Conservation (phyloP, 768 basidiomycete species). For the Xerocomellus intermedius region DNA sequence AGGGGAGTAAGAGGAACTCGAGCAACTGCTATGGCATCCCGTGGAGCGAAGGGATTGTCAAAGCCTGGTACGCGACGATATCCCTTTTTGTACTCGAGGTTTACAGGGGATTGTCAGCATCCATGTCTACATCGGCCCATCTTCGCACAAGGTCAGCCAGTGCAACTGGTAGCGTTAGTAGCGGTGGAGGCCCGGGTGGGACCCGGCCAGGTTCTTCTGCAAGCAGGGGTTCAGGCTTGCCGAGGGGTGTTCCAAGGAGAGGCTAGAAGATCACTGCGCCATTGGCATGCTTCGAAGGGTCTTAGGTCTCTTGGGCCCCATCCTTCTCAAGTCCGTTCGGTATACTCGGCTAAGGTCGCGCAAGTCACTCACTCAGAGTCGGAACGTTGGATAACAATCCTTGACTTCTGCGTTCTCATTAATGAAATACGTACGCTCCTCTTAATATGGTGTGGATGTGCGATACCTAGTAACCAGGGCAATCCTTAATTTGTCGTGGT, state of each 20-base stretch:
- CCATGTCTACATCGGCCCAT: slow-evolving; percentile 12
- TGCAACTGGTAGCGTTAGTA: slow-evolving; percentile 24
- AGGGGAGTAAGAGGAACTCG: slow-evolving; percentile 73
- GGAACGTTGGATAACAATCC: neutral
- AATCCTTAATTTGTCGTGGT: neutral
- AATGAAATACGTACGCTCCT: slow-evolving; percentile 5
- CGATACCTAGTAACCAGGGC: neutral
- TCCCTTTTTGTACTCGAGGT: neutral
- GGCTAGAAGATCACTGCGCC: slow-evolving; percentile 10
- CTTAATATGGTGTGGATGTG: slow-evolving; percentile 3
- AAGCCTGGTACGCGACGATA: slow-evolving; percentile 35
- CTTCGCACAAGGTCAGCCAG: slow-evolving; percentile 28
- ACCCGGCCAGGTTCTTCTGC: slow-evolving; percentile 23
- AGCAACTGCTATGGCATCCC: slow-evolving; percentile 42
- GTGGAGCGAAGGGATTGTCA: slow-evolving; percentile 45
- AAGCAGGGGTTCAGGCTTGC: slow-evolving; percentile 25
- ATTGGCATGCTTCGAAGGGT: neutral
- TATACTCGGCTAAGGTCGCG: neutral
- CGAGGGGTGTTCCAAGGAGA: slow-evolving; percentile 26
- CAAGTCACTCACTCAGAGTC: slow-evolving; percentile 1
- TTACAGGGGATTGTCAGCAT: slow-evolving; percentile 13
- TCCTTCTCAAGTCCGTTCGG: neutral
- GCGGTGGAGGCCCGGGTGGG: slow-evolving; percentile 18
- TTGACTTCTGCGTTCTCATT: neutral
- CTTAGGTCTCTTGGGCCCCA: neutral